Evolutionary conservation across 73 alveolate genomes (phyloP), one percentile per base, ranked within the genome.

Genomic region (Effrenium voratum): DNA sequence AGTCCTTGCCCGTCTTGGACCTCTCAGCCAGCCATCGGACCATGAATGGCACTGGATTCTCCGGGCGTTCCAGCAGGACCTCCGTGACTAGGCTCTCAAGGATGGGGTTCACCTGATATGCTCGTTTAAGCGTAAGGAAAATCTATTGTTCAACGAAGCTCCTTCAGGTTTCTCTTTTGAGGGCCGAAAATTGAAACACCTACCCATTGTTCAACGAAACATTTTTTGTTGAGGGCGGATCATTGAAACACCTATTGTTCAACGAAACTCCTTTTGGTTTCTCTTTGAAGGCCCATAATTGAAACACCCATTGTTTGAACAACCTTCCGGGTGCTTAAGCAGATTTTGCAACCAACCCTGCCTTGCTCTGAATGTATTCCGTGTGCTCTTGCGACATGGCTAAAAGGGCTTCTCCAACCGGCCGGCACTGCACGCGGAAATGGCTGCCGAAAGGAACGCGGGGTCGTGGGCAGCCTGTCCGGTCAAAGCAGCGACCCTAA

Each of bases 331-430:
- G n/a, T n/a, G n/a, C n/a, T n/a, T n/a, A n/a, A n/a, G n/a, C n/a
- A n/a, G n/a, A n/a, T n/a, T n/a, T n/a, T n/a, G n/a, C n/a, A n/a
- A n/a, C n/a, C n/a, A n/a, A n/a, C n/a, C n/a, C n/a, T n/a, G n/a
- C n/a, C 92, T 82, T 82, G 73, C 76, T 50, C 92, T 82, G 92
- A 41, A 82, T 49, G 92, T 82, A 82, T 87, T 90, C 97, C 44
- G 97, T 70, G 87, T 90, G 97, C 59, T 90, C 97, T 59, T 90
- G 97, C 88, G 97, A 90, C 97, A 90, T 90, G 45, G 46, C 83
- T 55, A 38, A 63, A 72, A 49, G 68, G 97, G 44, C n/a, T n/a
- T n/a, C n/a, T n/a, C n/a, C n/a, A n/a, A n/a, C n/a, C n/a, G n/a
- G n/a, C n/a, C n/a, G n/a, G n/a, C n/a, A n/a, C n/a, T n/a, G n/a